These are phyloP conservation scores for Butyriboletus loyo DNA, from an alignment of 768 basidiomycete genomes.

Conservation along the genomic window DNA sequence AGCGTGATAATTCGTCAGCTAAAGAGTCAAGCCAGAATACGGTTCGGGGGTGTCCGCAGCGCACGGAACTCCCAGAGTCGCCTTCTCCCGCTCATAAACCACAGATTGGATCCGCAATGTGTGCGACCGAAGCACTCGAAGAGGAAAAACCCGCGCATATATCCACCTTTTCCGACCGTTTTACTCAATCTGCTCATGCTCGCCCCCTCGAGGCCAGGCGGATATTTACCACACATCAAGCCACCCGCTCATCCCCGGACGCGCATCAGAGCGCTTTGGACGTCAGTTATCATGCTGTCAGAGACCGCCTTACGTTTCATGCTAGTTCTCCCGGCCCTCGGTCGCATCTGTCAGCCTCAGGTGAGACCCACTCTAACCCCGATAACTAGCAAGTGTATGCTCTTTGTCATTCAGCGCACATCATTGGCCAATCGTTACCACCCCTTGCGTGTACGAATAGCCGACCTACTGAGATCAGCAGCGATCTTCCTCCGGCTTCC, in stretches of 20 bases:
- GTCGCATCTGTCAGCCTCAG: background rate
- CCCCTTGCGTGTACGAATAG: background rate
- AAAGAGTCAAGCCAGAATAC: background rate
- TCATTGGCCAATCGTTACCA: background rate
- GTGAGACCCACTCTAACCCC: constrained; percentile 10
- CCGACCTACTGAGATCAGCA: background rate
- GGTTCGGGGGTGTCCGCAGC: background rate
- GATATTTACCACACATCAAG: background rate
- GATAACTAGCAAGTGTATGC: constrained; percentile 1
- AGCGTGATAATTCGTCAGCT: background rate
- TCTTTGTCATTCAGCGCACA: constrained; percentile 5
- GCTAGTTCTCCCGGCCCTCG: constrained; percentile 11
- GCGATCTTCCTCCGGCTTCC: background rate
- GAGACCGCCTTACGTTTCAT: background rate
- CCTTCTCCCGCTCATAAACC: background rate
- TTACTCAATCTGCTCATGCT: background rate
- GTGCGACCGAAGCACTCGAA: background rate
- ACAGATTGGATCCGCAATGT: background rate
- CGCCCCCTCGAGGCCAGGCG: background rate
- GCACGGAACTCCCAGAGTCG: background rate
- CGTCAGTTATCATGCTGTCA: background rate
- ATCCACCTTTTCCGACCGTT: background rate
- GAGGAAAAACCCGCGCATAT: constrained; percentile 13
- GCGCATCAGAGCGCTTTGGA: background rate
- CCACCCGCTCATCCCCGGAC: constrained; percentile 1